Evolutionary conservation across 305 asterid genomes (phyloP).

Genomic region (Fraxinus paxiana): DNA sequence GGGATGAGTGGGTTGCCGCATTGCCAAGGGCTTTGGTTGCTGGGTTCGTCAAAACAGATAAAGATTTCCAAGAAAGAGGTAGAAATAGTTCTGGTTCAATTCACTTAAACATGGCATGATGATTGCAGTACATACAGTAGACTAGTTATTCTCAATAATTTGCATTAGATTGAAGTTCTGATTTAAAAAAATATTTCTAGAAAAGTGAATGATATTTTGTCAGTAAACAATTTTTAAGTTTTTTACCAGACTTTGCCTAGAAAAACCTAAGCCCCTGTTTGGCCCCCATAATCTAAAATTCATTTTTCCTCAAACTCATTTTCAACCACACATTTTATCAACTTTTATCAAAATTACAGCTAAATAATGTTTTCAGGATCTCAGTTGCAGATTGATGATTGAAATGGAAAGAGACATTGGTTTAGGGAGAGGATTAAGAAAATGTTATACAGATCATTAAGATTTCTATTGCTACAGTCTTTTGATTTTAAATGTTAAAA

Average conservation of each 20-base stretch:
- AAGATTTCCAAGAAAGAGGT: conserved; percentile 93
- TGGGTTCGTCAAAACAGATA: conserved; percentile 88
- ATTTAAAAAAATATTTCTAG: not conserved
- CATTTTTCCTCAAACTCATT: not conserved
- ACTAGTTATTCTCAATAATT: not conserved
- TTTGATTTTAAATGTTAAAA: not conserved
- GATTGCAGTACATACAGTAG: not conserved
- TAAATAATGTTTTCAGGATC: not conserved
- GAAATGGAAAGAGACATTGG: conserved; percentile 2
- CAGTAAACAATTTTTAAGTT: not conserved
- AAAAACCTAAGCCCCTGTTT: not conserved
- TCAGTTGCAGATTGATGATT: not conserved
- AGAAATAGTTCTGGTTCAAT: not conserved
- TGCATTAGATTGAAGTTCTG: conserved; percentile 3
- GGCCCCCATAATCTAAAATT: not conserved
- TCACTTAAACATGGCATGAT: not conserved
- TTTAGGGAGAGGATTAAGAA: not conserved
- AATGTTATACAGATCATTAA: not conserved
- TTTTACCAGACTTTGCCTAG: not conserved
- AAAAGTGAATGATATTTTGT: not conserved
- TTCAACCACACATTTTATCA: not conserved
- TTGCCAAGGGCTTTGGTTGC: conserved; percentile 94
- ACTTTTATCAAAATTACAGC: not conserved
- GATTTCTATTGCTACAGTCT: not conserved
- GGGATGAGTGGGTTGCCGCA: conserved; percentile 83